Evolutionary conservation across 176 grass and related monocot genomes (phyloP), one percentile per base, ranked within the genome.

Genomic region (Chloris gayana): DNA sequence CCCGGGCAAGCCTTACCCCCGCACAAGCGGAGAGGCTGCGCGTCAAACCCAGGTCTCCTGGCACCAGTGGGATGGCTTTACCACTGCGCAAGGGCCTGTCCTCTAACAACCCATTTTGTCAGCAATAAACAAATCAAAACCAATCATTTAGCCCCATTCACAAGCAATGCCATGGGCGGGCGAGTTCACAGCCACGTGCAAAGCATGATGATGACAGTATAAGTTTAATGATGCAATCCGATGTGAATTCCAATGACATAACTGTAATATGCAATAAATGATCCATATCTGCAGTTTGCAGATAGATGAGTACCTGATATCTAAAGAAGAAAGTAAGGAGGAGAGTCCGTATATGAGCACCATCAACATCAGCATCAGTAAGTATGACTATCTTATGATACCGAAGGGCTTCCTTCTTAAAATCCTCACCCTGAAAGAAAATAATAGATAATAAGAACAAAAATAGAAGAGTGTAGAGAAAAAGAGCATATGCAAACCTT

Each of bases 241-340:
- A 49, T 14, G 4, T 18, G 46, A 66, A 58, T 42, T 45, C 17
- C 30, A 30, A 51, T 54, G 6, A 0, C 47, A 65, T 35, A 62
- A 77, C 29, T 34, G 37, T 67, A 72, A 67, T 59, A 14, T 49
- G 46, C 22, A 22, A 54, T 8, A 54, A 3, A 83, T 50, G 18
- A 74, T 22, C 49, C n/a, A 66, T 26, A 37, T 60, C 47, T 57
- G 60, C 6, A 67, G 33, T 80, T 80, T 35, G 53, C 54, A 75
- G 9, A 51, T 62, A 30, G 34, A 58, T 45, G 78, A 68, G 15
- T 77, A 99, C 96, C 87, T 99, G 96, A 84, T 93, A 99, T 95
- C 96, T 95, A 88, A 93, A 99, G 88, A 99, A 99, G 89, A 95
- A 99, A 61, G 92, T 99, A 81, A 99, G 88, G 42, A 99, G 90